Conservation (phyloP, 208 protist species). For the Crithidia brevicula region DNA sequence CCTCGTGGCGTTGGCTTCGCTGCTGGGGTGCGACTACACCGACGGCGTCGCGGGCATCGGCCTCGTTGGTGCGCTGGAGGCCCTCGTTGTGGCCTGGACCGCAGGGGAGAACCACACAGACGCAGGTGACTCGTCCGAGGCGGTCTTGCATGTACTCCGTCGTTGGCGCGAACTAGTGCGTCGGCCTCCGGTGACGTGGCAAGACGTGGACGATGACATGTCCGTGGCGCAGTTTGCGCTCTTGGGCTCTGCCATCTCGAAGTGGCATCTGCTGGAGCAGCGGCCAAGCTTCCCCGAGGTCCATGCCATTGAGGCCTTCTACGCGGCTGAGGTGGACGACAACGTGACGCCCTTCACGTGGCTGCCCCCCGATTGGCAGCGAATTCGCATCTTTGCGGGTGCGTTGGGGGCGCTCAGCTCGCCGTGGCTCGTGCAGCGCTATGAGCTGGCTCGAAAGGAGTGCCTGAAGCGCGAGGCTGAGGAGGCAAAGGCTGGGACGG, state of each 20-base stretch:
- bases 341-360: slow-evolving; percentile 45
- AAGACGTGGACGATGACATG: slow-evolving; percentile 47
- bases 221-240: slow-evolving; percentile 54
- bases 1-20: slow-evolving; percentile 89
- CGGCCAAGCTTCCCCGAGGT: slow-evolving; percentile 46
- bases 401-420: slow-evolving; percentile 60
- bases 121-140: slow-evolving; percentile 18
- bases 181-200: slow-evolving; percentile 33
- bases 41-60: slow-evolving; percentile 92
- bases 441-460: slow-evolving; percentile 62
- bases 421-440: slow-evolving; percentile 49
- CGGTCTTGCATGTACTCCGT: slow-evolving; percentile 40
- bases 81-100: slow-evolving; percentile 59
- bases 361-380: slow-evolving; percentile 61
- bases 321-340: slow-evolving; percentile 53
- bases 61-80: slow-evolving; percentile 62
- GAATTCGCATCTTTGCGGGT: slow-evolving; percentile 59
- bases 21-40: slow-evolving; percentile 97
- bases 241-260: slow-evolving; percentile 19
- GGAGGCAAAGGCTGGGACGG: slow-evolving; percentile 8
- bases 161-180: slow-evolving; percentile 46
- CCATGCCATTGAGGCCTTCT: slow-evolving; percentile 64
- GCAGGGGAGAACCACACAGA: slow-evolving; percentile 2
- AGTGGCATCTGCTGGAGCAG: slow-evolving; percentile 54
- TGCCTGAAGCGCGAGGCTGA: slow-evolving; percentile 30